Base-by-base conservation (phyloP, 164 flowering plant species). In the Berberis thunbergii region DNA sequence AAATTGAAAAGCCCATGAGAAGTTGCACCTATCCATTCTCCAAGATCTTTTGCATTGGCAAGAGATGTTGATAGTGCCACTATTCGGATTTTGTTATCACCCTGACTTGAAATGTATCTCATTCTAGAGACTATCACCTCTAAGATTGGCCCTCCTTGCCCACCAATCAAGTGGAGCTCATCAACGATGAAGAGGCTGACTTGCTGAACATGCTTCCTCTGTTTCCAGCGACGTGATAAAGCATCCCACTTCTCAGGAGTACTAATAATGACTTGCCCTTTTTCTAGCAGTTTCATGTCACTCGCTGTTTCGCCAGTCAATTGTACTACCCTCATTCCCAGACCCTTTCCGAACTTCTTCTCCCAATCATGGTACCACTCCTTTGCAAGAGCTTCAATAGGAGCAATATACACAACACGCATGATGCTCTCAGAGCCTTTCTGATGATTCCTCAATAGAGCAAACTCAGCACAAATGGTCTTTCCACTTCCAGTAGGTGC, bases 191-290 rank as follows among this genome's bases (percentile, higher is more conserved):
- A 89, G 44, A 95, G 89, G 70, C 87, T 91, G 41, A 91, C 99
- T 76, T 87, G 89, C 61, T 86, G 96, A 64, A 95, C 88, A 70
- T 80, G 83, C 73, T 85, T 87, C 68, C 94, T 66, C 65, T 86
- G 87, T 67, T 91, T 89, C 99, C 99, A 95, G 12, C 99, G 82
- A 5, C 96, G 97, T 40, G 99, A 91, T 39, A 95, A 69, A 61
- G 96, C 94, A 82, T 95, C 99, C 97, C 99, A 95, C 71, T 87
- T 91, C 73, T 95, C 99, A 10, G 97, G 97, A 43, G 97, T 95
- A 59, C 96, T 86, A 43, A 91, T 84, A 58, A 91, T 81, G 8
- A 95, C 68, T 64, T 95, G 96, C 67, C 93, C 90, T 67, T 81
- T 89, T 78, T 94, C 97, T 60, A 94, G 87, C 64, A 87, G 72